Base-by-base conservation (phyloP, 805 yeast species). In the Spathaspora sp. region DNA sequence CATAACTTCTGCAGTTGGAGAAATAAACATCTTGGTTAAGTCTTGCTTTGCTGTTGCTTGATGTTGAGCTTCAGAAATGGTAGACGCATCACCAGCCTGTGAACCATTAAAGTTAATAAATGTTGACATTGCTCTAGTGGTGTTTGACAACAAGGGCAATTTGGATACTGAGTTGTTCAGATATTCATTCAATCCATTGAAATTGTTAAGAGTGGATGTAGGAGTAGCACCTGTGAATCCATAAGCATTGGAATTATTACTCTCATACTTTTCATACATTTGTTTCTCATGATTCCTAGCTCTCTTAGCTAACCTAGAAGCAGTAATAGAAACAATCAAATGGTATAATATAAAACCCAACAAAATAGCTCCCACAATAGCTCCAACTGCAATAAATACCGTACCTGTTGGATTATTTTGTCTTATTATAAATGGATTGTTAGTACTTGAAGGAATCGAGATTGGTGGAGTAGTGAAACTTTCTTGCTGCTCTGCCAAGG, bases 381-480 rank as follows among this genome's bases (percentile, higher is more conserved):
- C 73, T 1, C 96, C 96, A 43, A 89, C 86, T 0, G 88, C 86
- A 48, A 90, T 89, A 68, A 89, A 89, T 2, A 90, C 91, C 0
- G 94, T 86, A 1, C 96, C 96, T 46, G 80, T 76, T 1, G 91
- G 89, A 45, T 76, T 73, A 18, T 62, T 62, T 5, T 82, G 67
- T 45, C 71, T 66, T 57, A 78, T 67, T 17, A 89, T 73, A 60
- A 78, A 83, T 10, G 96, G 96, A 65, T 89, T 89, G 47, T 76
- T 69, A 16, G 58, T 59, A 42, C 80, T 75, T 1, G 85, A 70
- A 0, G 96, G 96, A 11, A 83, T 80, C 1, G 76, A 66, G 14
- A 82, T 69, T 1, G 77, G 56, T 1, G 85, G 85, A 8, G 81
- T 73, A 18, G 81, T 75, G 50, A 51, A 72, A 17, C 67, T 50